Evolutionary conservation across 805 yeast genomes (phyloP).

Genomic region (Ogataea ganodermae): DNA sequence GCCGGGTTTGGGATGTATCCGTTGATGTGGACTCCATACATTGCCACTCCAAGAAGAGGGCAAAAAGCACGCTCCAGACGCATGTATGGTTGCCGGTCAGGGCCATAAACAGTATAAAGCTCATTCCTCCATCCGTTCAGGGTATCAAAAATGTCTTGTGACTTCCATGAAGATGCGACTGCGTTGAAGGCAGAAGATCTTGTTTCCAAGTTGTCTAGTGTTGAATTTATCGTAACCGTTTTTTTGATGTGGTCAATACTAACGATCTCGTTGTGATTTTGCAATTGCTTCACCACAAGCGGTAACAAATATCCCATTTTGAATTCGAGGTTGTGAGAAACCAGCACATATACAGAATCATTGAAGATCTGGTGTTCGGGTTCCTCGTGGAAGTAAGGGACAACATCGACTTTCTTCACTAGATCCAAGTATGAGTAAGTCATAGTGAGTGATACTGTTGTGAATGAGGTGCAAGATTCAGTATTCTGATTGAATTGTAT

Average conservation of each 20-base stretch:
- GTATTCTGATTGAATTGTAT: background rate
- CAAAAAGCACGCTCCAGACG: constrained; percentile 79
- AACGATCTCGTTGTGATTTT: constrained; percentile 23
- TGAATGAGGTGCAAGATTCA: too few species aligned
- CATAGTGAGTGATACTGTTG: background rate
- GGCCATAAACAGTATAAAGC: constrained; percentile 68
- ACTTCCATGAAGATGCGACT: constrained; percentile 46
- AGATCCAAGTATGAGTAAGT: constrained; percentile 24
- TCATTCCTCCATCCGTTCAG: constrained; percentile 85
- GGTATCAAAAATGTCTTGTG: constrained; percentile 38
- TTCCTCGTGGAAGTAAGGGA: constrained; percentile 33
- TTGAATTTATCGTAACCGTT: constrained; percentile 33
- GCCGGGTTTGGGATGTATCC: constrained; percentile 55
- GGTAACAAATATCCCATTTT: constrained; percentile 43
- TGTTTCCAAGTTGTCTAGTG: constrained; percentile 40
- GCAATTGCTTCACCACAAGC: constrained; percentile 35
- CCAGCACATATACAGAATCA: constrained; percentile 33
- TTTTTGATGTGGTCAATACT: constrained; percentile 29
- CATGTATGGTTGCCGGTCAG: constrained; percentile 58
- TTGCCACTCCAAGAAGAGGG: constrained; percentile 78
- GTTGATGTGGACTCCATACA: constrained; percentile 86
- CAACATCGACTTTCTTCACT: constrained; percentile 33
- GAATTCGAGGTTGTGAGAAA: constrained; percentile 38
- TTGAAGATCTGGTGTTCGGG: constrained; percentile 13
- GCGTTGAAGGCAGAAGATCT: constrained; percentile 43